Conservation (phyloP, 2,329 filamentous ascomycete species). For the Xylariales sp. region DNA sequence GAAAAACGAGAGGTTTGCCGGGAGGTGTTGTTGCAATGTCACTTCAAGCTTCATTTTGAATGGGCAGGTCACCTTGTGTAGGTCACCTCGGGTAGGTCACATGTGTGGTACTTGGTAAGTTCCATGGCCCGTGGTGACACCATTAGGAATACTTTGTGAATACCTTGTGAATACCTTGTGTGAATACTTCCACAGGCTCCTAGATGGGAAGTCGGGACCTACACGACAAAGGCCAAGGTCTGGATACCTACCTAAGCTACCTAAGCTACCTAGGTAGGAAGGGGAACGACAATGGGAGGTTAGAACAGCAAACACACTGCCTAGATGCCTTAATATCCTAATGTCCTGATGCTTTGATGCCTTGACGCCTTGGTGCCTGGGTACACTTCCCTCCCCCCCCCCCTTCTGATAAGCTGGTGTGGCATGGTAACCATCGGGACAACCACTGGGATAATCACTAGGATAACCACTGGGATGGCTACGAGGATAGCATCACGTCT, state of each 20-base stretch:
- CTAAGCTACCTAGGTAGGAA: too few species aligned
- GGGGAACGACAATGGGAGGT: constrained; percentile 4
- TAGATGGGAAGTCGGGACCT: constrained; percentile 28
- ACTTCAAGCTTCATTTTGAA: background rate
- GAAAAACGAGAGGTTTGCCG: background rate
- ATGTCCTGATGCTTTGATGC: too few species aligned
- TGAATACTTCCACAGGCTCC: background rate
- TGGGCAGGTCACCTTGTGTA: background rate
- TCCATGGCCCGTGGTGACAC: constrained; percentile 20
- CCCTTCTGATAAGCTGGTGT: constrained; percentile 13
- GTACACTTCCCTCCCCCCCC: too few species aligned
- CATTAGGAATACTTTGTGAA: constrained; percentile 1
- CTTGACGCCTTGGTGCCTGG: too few species aligned
- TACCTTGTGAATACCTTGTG: background rate
- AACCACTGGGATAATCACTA: background rate
- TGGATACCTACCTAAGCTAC: too few species aligned
- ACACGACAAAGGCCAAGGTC: constrained; percentile 2
- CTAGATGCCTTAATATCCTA: too few species aligned
- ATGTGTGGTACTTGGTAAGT: constrained; percentile 7
- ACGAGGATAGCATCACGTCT: constrained; percentile 1
- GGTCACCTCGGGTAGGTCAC: background rate
- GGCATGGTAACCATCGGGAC: background rate
- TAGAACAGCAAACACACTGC: constrained; percentile 14
- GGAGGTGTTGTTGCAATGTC: background rate
- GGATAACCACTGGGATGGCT: background rate